Evolutionary conservation across 768 basidiomycete species (phyloP).

Genomic region (Pleurotus citrinopileatus): DNA sequence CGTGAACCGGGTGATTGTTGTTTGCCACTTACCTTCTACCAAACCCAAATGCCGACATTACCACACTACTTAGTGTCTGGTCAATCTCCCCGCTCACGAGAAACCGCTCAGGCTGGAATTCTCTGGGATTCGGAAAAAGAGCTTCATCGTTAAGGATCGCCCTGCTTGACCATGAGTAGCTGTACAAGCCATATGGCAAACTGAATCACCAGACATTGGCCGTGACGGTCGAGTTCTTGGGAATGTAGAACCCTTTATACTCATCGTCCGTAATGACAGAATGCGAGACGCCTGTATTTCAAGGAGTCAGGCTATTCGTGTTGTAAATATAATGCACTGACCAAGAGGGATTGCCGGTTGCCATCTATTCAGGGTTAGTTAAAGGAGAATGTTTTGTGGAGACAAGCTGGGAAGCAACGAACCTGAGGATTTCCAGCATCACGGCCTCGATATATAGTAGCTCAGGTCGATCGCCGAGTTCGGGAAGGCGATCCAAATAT

Average conservation of each 20-base stretch:
- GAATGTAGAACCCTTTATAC: conserved; percentile 43
- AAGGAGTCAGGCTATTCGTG: too few relatives aligned
- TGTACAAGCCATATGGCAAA: conserved; percentile 1
- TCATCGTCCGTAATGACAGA: conserved; percentile 35
- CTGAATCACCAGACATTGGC: conserved; percentile 29
- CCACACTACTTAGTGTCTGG: not conserved
- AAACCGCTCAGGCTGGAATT: conserved; percentile 46
- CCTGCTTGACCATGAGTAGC: too few relatives aligned
- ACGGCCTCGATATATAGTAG: too few relatives aligned
- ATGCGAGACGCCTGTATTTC: conserved; percentile 33
- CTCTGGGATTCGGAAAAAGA: conserved; percentile 29
- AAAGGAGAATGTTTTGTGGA: too few relatives aligned
- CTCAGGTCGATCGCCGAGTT: too few relatives aligned
- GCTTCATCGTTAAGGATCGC: conserved; percentile 31
- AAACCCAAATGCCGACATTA: conserved; percentile 32
- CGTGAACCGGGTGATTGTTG: too few relatives aligned
- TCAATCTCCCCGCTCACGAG: conserved; percentile 33
- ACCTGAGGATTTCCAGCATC: too few relatives aligned
- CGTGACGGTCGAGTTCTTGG: conserved; percentile 35
- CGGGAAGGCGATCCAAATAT: too few relatives aligned
- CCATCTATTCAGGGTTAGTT: too few relatives aligned
- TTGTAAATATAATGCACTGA: too few relatives aligned
- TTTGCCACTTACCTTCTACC: conserved; percentile 19
- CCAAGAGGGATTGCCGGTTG: too few relatives aligned
- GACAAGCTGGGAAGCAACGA: too few relatives aligned